Evolutionary conservation across 495 filamentous ascomycete species (phyloP), one percentile per base, ranked within the genome.

Genomic region (Lophiotrema nucula): DNA sequence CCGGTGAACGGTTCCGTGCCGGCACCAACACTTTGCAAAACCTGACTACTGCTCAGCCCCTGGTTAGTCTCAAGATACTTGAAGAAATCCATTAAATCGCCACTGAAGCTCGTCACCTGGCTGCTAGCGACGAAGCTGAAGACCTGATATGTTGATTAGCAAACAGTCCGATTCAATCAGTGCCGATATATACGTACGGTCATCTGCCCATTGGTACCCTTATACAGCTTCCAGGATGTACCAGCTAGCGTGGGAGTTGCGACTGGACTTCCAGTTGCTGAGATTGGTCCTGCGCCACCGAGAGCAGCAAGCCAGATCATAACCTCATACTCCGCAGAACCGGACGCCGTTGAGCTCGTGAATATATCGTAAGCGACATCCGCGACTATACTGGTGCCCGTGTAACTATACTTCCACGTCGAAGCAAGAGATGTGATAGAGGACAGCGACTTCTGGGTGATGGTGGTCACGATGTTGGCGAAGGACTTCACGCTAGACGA

Each of bases 321-420:
- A 67, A 88, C 76, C 69, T 88, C 85, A 68, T 85, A 86, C 63
- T 82, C 74, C 25, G 74, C 69, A 31, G 65, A 65, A 21, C 75
- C 76, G 47, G 65, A 65, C 10, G 78, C 62, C 21, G 77, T 72
- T 16, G 74, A 73, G 37, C 8, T 8, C 6, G 79, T 76, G 72
- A 85, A 88, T 56, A 87, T 70, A 65, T 88, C 84, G 67, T 87
- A 88, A 21, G 83, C 72, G 19, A 88, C 84, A 62, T 88, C 74
- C 21, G 81, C 81, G n/a, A 83, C 77, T 37, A 84, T 69, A 48
- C 65, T 60, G 41, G 66, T 76, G 31, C 78, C 81, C 1, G 77
- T 75, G 71, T 86, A 85, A 57, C 10, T 56, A 24, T 24, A 48
- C 6, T 12, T 4, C 52, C 42, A 55, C 3, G 42, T 35, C 6